phyloP scores from a whole-genome alignment of 2,329 filamentous ascomycete genomes.

The Emergomyces pasteurianus region DNA sequence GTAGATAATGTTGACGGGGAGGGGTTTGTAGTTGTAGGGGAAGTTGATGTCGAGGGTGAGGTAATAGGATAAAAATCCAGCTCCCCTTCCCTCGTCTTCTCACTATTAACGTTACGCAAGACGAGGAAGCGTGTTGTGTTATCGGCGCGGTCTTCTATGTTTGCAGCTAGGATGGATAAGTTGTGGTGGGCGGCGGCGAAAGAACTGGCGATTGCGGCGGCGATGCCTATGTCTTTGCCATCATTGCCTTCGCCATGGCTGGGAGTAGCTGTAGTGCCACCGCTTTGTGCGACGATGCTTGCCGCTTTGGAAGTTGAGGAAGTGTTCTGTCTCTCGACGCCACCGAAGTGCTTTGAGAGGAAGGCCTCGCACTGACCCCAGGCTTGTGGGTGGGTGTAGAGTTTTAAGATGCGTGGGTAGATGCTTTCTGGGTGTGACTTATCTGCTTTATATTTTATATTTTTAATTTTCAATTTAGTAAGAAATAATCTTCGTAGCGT shows the following conservation, averaged over 20 bases:
- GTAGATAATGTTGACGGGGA: neutral
- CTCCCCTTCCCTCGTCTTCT: constrained; percentile 11
- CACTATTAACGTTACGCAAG: constrained; percentile 24
- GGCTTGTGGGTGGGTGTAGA: constrained; percentile 92
- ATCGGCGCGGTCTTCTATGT: constrained; percentile 36
- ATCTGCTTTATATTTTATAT: neutral
- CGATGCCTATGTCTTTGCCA: constrained; percentile 33
- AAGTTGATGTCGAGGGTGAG: too few relatives aligned
- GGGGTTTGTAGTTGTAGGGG: neutral
- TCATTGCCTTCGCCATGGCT: constrained; percentile 8
- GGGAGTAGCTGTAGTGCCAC: neutral
- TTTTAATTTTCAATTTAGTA: neutral
- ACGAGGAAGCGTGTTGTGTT: constrained; percentile 39
- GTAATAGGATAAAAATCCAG: neutral
- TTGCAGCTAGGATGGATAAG: constrained; percentile 51
- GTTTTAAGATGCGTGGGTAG: constrained; percentile 53
- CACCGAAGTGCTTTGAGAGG: constrained; percentile 56
- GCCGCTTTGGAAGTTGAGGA: constrained; percentile 78
- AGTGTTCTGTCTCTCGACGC: constrained; percentile 69
- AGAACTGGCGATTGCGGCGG: constrained; percentile 66
- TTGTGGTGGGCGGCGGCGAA: constrained; percentile 62
- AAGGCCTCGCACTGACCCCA: constrained; percentile 83
- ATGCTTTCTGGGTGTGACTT: constrained; percentile 8
- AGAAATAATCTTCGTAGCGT: neutral
- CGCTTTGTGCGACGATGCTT: constrained; percentile 52